A percentile compares a stretch with the other conserved stretches of the same genome.
Evolutionary conservation across 2,329 filamentous ascomycete species (phyloP).

Genomic region (Sordariomycetes sp.): DNA sequence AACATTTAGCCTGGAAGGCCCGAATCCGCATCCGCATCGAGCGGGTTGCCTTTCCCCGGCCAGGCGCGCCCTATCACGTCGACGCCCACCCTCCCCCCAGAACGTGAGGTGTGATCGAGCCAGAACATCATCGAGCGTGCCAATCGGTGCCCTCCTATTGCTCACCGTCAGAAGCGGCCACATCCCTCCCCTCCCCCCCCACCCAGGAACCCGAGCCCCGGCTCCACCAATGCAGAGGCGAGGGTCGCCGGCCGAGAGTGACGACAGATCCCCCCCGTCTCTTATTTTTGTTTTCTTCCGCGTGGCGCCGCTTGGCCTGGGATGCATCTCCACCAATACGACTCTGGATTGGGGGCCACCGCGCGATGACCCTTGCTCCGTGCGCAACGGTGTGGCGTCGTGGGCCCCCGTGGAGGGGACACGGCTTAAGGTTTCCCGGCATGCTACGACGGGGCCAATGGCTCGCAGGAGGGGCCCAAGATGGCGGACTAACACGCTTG

Average conservation of each 20-base stretch:
- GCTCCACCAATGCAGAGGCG: neutral
- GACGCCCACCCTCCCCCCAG: neutral
- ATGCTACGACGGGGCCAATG: neutral
- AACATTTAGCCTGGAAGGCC: slow-evolving; percentile 6
- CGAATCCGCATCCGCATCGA: slow-evolving; percentile 3
- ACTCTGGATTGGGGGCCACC: neutral
- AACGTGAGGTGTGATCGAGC: slow-evolving; percentile 2
- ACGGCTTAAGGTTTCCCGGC: neutral
- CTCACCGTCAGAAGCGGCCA: neutral
- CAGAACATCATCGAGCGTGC: neutral
- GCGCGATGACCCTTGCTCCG: neutral
- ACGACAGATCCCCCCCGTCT: neutral
- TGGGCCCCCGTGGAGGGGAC: too few species aligned
- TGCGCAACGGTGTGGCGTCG: neutral
- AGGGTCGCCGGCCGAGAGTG: neutral
- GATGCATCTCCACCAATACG: neutral
- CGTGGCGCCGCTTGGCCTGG: neutral
- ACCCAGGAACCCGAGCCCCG: neutral
- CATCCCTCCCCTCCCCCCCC: neutral
- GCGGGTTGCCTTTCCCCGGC: neutral
- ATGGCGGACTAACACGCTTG: neutral
- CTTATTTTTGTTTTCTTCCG: neutral
- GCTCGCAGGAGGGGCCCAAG: neutral
- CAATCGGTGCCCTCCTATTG: neutral
- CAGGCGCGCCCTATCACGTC: slow-evolving; percentile 3